These are phyloP conservation scores for Gloeopeniophorella convolvens DNA, from an alignment of 768 basidiomycete species.

Conservation along the genomic window DNA sequence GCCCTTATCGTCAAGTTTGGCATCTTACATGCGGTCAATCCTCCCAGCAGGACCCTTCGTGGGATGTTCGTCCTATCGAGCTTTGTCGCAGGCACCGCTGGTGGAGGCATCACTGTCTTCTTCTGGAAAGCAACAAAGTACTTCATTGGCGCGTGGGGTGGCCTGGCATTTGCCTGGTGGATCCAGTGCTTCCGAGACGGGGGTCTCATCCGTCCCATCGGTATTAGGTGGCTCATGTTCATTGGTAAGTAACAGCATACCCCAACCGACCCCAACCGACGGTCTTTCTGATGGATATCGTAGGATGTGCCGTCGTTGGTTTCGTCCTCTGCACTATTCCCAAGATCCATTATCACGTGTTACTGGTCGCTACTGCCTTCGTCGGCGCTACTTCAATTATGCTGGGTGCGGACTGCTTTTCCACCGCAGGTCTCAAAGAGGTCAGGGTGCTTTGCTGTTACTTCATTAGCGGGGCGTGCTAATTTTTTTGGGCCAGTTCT, in stretches of 20 bases:
- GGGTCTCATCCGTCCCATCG: slow-evolving; percentile 70
- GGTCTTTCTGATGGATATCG: slow-evolving; percentile 20
- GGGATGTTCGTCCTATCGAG: slow-evolving; percentile 88
- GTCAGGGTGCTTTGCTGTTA: slow-evolving; percentile 34
- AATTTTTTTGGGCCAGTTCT: slow-evolving; percentile 54
- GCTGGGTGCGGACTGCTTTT: slow-evolving; percentile 90
- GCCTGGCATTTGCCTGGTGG: slow-evolving; percentile 83
- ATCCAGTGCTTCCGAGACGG: slow-evolving; percentile 80
- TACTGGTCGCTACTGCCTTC: slow-evolving; percentile 81
- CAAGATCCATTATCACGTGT: slow-evolving; percentile 79
- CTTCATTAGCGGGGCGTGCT: neutral
- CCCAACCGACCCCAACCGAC: slow-evolving; percentile 14
- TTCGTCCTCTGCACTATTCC: slow-evolving; percentile 83
- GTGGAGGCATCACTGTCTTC: slow-evolving; percentile 83
- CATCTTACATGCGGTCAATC: slow-evolving; percentile 75
- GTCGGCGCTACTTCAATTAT: slow-evolving; percentile 90
- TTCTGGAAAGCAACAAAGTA: slow-evolving; percentile 89
- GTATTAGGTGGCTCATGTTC: slow-evolving; percentile 84
- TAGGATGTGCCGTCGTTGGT: slow-evolving; percentile 66
- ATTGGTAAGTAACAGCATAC: slow-evolving; percentile 49
- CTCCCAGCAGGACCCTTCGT: slow-evolving; percentile 70
- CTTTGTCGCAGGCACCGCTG: slow-evolving; percentile 72
- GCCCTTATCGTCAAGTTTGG: slow-evolving; percentile 87
- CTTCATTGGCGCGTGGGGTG: slow-evolving; percentile 77
- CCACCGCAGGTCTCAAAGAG: slow-evolving; percentile 89